Evolutionary conservation across 2,329 filamentous ascomycete species (phyloP), one percentile per base, ranked within the genome.

Genomic region (Fusarium nanum): DNA sequence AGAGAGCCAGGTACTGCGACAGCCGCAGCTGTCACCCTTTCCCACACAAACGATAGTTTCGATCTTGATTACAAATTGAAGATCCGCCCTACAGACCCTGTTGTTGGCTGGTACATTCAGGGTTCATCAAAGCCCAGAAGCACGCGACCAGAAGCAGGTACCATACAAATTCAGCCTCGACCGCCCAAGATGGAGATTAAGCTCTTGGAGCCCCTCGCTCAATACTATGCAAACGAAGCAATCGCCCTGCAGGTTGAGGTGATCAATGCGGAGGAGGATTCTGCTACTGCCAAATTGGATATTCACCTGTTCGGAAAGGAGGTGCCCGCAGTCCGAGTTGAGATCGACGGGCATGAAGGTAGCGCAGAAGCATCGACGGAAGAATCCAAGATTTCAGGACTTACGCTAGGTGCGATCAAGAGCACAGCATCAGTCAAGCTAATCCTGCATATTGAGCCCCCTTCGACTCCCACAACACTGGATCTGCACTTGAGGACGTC

Each of bases 161-260:
- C 83, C 3, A 87, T 97, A 59, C 90, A 88, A 59, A 89, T 99
- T 25, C 85, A 94, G 56, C 95, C 96, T 2, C 92, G 97, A 70
- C 96, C 95, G 28, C 96, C 96, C 1, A 98, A 98, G 80, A 89
- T 99, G 83, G 90, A 93, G 72, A 88, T 99, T 47, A 86, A 83
- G 27, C 81, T 93, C 12, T 83, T 87, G 4, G 86, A 88, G 42
- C 80, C 91, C 10, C 83, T 86, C 60, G 85, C 88, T 14, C 90
- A 94, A 57, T 97, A 95, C 78, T 98, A 97, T 77, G 92, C 92
- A 2, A 92, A 97, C 73, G 96, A 99, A 81, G 79, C 83, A 0
- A 87, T 98, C 28, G 83, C 83, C 9, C 78, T 98, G 23, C 81
- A 86, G 1, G 83, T 98, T 41, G 87, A 91, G 45, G 82, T 98